Conservation (phyloP, 345 rosid genomes). For the Xanthoceras sorbifolium region DNA sequence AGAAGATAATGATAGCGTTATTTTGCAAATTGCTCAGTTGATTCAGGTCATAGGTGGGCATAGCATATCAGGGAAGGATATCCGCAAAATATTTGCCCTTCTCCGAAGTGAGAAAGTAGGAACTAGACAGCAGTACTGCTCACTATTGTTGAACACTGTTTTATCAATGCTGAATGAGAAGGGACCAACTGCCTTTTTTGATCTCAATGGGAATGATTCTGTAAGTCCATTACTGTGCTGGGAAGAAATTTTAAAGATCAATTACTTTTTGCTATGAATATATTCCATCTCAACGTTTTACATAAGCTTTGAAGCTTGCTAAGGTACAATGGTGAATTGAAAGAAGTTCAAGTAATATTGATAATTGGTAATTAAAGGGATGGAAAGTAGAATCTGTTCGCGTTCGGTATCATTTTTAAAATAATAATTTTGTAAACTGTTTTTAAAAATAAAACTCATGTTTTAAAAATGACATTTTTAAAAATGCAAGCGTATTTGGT, state of each 20-base stretch:
- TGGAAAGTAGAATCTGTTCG: background rate
- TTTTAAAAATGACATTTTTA: no score
- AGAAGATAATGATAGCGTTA: conserved; percentile 69
- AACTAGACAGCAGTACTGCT: conserved; percentile 73
- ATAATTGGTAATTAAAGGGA: background rate
- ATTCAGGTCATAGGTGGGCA: conserved; percentile 95
- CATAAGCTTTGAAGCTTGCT: background rate
- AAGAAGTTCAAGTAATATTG: background rate
- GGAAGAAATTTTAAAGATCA: background rate
- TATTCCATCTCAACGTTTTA: background rate
- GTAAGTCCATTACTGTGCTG: conserved; percentile 52
- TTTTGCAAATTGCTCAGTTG: conserved; percentile 82
- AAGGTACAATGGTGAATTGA: background rate
- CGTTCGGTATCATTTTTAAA: no score
- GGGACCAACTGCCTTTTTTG: conserved; percentile 95
- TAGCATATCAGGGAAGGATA: conserved; percentile 98
- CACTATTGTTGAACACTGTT: conserved; percentile 72
- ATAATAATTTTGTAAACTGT: no score
- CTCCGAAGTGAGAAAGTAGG: conserved; percentile 95
- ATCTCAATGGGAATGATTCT: conserved; percentile 82
- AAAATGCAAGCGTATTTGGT: no score
- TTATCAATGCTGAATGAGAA: conserved; percentile 94
- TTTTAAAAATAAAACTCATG: no score
- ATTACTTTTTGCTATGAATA: background rate
- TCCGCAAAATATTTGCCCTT: conserved; percentile 90